Base-by-base conservation (phyloP, 1,284 basidiomycete genomes). In the Cutaneotrichosporon dermatis region DNA sequence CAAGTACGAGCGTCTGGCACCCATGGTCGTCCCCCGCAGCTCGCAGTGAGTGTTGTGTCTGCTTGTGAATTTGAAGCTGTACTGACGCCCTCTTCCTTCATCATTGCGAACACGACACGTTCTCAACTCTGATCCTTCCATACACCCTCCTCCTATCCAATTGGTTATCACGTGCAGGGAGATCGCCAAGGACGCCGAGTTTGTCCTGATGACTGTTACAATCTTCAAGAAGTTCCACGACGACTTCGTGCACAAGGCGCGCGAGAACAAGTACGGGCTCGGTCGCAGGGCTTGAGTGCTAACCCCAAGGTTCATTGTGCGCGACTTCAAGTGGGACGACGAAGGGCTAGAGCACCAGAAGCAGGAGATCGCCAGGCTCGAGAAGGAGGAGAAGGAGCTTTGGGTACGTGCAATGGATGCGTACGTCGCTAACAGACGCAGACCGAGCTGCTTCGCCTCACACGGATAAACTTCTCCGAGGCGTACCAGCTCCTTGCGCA, bases 391-490 rank as follows among this genome's bases (percentile, higher is more conserved):
- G 82, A 95, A 92, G 80, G 94, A 99, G 74, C 87, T 98, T 56
- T 99, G 96, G 96, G 93, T 94, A 70, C 66, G 86, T 16, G n/a
- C 4, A 25, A 15, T 36, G n/a, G 57, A 37, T n/a, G 11, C 4
- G 36, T 4, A 10, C 34, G 13, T n/a, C 50, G 57, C 48, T 50
- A 41, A 51, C 46, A 12, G 9, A 12, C 39, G 3, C 69, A 96
- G 93, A 92, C 93, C 16, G 96, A 99, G 72, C 83, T 99, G 2
- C 81, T 99, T n/a, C 86, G 91, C 64, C 79, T 99, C 46, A 87
- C 93, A 36, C 83, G 96, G 62, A 96, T 91, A 61, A 97, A 96
- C 80, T 99, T 99, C 76, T 94, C 92, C 6, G 96, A 99, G 79
- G 87, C 94, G 3, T 94, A 94, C 80, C 92, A 99, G 77, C 84